These are phyloP conservation scores for Aspergillaceae sp. DNA, from an alignment of 2,329 filamentous ascomycete genomes.

Conservation along the genomic window DNA sequence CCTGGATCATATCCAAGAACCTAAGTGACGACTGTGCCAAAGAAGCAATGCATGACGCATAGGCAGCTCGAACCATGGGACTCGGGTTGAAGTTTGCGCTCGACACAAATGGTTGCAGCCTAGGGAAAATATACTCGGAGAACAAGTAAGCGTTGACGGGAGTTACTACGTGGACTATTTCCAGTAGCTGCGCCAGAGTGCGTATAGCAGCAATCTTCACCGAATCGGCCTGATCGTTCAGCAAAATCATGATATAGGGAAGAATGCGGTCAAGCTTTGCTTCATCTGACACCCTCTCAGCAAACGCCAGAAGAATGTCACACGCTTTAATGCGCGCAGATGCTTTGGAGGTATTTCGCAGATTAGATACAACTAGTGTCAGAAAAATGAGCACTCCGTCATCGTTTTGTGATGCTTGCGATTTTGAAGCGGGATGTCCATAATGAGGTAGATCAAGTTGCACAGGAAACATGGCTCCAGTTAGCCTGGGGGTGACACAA, in stretches of 20 bases:
- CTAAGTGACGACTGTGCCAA: constrained; percentile 75
- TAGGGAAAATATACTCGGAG: constrained; percentile 56
- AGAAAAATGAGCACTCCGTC: constrained; percentile 91
- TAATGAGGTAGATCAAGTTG: constrained; percentile 81
- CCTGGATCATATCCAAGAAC: constrained; percentile 86
- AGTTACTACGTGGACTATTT: constrained; percentile 80
- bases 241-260: constrained; percentile 74
- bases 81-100: constrained; percentile 49
- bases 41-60: constrained; percentile 84
- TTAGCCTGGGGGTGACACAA: constrained; percentile 23
- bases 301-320: constrained; percentile 83
- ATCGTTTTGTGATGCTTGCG: constrained; percentile 55
- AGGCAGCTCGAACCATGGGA: constrained; percentile 73
- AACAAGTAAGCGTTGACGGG: constrained; percentile 61
- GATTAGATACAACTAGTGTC: constrained; percentile 75
- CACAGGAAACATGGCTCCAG: constrained; percentile 52
- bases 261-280: constrained; percentile 89
- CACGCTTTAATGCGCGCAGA: constrained; percentile 83
- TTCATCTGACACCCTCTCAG: constrained; percentile 85
- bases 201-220: constrained; percentile 80
- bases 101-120: constrained; percentile 50
- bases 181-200: constrained; percentile 78
- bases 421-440: constrained; percentile 58
- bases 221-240: constrained; percentile 73
- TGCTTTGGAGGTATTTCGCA: constrained; percentile 80